Base-by-base conservation (phyloP, 345 rosid species). In the Salix udensis region DNA sequence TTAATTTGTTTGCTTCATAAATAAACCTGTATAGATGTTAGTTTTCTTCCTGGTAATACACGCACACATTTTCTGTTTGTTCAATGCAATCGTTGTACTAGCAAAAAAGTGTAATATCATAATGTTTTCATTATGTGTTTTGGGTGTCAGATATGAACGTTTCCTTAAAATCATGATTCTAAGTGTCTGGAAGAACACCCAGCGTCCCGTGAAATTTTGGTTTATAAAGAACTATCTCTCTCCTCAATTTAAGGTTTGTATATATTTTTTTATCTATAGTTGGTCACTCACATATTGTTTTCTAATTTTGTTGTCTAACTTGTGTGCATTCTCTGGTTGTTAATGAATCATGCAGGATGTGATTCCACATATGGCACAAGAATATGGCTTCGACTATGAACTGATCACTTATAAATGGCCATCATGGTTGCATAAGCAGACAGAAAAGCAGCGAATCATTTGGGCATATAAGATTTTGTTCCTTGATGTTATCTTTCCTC, bases 401-500 rank as follows among this genome's bases (percentile, higher is more conserved):
- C 91, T 96, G 42, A 80, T 96, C 81, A 96, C 99, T 58, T 96
- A 94, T 83, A 94, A 93, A 84, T 96, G 99, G 99, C 99, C 99
- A 65, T 84, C 98, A 28, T 96, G 99, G 98, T 87, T 96, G 82
- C 99, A 96, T 82, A 96, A 96, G 86, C 99, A 96, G 89, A 96
- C 90, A 80, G 99, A 96, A 85, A 96, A 96, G 82, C 99, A 94
- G 80, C 84, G 99, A 83, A 92, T 96, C 74, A 96, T 93, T 67
- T 96, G 99, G 99, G 99, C 99, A 15, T 96, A 94, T 80, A 96
- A 96, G 84, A 96, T 96, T 74, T 86, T 96, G 82, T 94, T 96
- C 86, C 97, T 96, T 74, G 99, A 96, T 74, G 99, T 96, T 76
- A 94, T 96, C 78, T 96, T 96, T 82, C 99, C 98, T 34, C 90